phyloP scores from a whole-genome alignment of 176 grass and related monocot genomes.

The Urochloa ruziziensis region DNA sequence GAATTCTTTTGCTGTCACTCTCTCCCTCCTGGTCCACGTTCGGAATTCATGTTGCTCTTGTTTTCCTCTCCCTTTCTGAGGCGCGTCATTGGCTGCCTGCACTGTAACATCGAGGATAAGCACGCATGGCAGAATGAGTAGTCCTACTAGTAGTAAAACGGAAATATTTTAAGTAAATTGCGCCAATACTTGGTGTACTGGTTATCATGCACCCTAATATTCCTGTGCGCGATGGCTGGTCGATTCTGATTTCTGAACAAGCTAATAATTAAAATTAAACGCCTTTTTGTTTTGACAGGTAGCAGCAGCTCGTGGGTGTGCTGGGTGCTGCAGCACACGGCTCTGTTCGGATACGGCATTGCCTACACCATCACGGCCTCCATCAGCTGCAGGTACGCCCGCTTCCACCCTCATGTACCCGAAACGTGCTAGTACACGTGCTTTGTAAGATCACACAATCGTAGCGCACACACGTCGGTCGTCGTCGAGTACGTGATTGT shows the following conservation, averaged over 20 bases:
- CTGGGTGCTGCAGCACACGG: constrained; percentile 64
- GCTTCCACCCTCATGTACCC: not conserved
- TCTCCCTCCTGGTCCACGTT: not conserved
- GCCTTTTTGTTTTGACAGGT: constrained; percentile 12
- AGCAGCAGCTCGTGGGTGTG: constrained; percentile 51
- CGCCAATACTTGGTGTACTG: too few relatives aligned
- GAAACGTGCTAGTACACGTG: not conserved
- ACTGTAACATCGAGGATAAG: not conserved
- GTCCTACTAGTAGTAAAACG: too few relatives aligned
- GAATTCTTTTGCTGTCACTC: not conserved
- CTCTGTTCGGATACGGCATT: constrained; percentile 76
- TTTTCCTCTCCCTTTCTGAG: not conserved
- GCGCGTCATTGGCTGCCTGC: not conserved
- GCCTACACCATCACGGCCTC: constrained; percentile 89
- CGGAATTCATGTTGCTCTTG: not conserved
- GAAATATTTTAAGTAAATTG: too few relatives aligned
- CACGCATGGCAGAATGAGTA: too few relatives aligned
- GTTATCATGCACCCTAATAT: too few relatives aligned
- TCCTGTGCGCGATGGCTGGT: not conserved
- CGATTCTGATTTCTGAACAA: constrained; percentile 1
- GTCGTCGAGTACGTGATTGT: too few relatives aligned
- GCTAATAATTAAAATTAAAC: too few relatives aligned
- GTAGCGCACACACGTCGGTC: too few relatives aligned
- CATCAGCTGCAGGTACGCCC: constrained; percentile 64
- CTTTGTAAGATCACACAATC: too few relatives aligned